These are phyloP conservation scores for Spathaspora passalidarum DNA, from an alignment of 805 yeast genomes.

Conservation along the genomic window DNA sequence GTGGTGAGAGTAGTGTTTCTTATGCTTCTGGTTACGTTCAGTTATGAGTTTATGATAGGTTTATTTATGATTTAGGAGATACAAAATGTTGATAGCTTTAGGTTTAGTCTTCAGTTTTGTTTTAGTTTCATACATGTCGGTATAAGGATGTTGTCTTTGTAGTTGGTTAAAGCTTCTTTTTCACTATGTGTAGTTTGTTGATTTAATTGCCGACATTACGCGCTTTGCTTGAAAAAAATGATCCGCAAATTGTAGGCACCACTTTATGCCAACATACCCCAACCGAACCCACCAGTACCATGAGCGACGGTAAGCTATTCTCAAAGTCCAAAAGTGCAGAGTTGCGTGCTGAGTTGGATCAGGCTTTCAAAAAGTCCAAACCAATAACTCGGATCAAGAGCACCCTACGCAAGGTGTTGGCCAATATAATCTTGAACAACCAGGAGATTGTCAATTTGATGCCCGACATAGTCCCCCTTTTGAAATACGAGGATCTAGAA, in stretches of 20 bases:
- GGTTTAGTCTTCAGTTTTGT: too few relatives aligned
- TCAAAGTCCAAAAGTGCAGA: conserved; percentile 38
- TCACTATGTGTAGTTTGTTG: too few relatives aligned
- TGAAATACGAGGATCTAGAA: conserved; percentile 60
- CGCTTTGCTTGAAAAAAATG: too few relatives aligned
- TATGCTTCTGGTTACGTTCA: conserved; percentile 77
- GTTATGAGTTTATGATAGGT: conserved; percentile 5
- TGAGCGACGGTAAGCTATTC: conserved; percentile 40
- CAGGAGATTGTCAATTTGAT: conserved; percentile 67
- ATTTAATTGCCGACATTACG: too few relatives aligned
- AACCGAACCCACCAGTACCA: conserved; percentile 6
- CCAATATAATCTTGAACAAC: conserved; percentile 81
- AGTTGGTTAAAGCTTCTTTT: too few relatives aligned
- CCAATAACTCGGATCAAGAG: conserved; percentile 34
- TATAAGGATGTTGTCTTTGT: too few relatives aligned
- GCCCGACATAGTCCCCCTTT: conserved; percentile 57
- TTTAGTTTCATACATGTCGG: too few relatives aligned
- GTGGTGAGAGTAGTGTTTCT: conserved; percentile 78
- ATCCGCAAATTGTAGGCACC: background rate
- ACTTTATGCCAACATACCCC: background rate
- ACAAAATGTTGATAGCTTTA: too few relatives aligned
- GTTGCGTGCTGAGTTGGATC: conserved; percentile 40
- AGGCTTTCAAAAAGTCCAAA: conserved; percentile 40
- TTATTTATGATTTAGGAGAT: too few relatives aligned
- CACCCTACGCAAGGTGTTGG: conserved; percentile 66